Percentiles rank a stretch among this genome's conserved stretches.
Evolutionary conservation across 345 rosid genomes (phyloP).

Genomic region (Trapa bicornis): DNA sequence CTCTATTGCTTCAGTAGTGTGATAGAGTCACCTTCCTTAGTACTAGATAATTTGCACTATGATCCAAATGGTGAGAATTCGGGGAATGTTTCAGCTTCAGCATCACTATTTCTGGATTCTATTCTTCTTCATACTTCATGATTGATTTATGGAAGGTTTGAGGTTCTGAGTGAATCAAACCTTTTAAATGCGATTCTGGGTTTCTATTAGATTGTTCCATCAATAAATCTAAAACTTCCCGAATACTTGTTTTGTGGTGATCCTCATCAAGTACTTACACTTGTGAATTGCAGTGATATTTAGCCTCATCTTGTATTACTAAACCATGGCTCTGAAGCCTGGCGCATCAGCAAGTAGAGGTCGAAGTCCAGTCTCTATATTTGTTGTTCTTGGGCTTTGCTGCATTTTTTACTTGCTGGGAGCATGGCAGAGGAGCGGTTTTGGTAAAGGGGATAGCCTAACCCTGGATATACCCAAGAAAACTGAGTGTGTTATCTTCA

Average conservation of each 20-base stretch:
- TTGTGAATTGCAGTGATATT: slow-evolving; percentile 4
- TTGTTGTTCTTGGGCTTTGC: slow-evolving; percentile 65
- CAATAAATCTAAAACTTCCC: background rate
- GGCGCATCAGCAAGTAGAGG: slow-evolving; percentile 32
- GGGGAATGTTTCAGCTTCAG: background rate
- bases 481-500: slow-evolving; percentile 49
- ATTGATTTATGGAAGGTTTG: background rate
- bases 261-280: background rate
- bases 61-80: background rate
- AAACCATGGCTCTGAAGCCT: slow-evolving; percentile 50
- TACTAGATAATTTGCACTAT: background rate
- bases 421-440: slow-evolving; percentile 93
- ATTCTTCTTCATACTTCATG: background rate
- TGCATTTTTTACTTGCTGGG: slow-evolving; percentile 87
- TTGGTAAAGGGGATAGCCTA: slow-evolving; percentile 79
- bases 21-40: background rate
- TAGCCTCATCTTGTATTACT: background rate
- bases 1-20: background rate
- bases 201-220: background rate
- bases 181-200: background rate
- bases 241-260: background rate
- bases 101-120: background rate
- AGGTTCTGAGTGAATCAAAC: background rate
- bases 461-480: slow-evolving; percentile 52
- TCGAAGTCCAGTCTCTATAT: slow-evolving; percentile 52